phyloP scores from a whole-genome alignment of 1,284 basidiomycete species.

The Agroathelia rolfsii region DNA sequence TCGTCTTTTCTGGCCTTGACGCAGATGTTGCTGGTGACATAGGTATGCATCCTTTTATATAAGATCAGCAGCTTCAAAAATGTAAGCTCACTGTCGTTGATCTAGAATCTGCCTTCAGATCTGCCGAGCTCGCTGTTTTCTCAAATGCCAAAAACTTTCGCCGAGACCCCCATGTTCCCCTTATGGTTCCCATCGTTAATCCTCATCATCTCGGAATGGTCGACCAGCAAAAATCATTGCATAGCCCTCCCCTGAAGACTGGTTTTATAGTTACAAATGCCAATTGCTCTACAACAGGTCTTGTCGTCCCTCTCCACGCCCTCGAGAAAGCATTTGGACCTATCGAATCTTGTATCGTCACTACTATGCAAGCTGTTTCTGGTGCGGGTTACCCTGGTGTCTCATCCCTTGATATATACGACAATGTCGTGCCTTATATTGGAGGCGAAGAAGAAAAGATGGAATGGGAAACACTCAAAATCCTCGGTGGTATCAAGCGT shows the following conservation, averaged over 20 bases:
- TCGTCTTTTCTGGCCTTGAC: constrained; percentile 94
- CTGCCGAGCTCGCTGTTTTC: constrained; percentile 87
- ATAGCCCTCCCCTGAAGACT: constrained; percentile 63
- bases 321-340: constrained; percentile 92
- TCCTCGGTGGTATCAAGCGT: constrained; percentile 73
- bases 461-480: constrained; percentile 97
- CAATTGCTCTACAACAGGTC: constrained; percentile 95
- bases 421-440: constrained; percentile 96
- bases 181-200: constrained; percentile 97
- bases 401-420: constrained; percentile 83
- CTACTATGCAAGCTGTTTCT: constrained; percentile 96
- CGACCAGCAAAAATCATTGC: constrained; percentile 67
- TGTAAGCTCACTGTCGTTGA: no score
- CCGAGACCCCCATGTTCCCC: constrained; percentile 88
- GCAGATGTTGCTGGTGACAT: constrained; percentile 92
- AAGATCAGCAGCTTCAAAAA: background rate
- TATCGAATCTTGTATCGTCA: constrained; percentile 82
- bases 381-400: constrained; percentile 97
- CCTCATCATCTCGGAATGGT: constrained; percentile 81
- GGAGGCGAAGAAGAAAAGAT: constrained; percentile 97
- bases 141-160: constrained; percentile 98
- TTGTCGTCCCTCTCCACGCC: constrained; percentile 87
- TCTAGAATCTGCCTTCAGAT: constrained; percentile 86
- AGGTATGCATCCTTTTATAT: constrained; percentile 51
- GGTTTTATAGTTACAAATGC: constrained; percentile 99